phyloP scores from a whole-genome alignment of 139 green algal species.

The Edaphochlamys debaryana region DNA sequence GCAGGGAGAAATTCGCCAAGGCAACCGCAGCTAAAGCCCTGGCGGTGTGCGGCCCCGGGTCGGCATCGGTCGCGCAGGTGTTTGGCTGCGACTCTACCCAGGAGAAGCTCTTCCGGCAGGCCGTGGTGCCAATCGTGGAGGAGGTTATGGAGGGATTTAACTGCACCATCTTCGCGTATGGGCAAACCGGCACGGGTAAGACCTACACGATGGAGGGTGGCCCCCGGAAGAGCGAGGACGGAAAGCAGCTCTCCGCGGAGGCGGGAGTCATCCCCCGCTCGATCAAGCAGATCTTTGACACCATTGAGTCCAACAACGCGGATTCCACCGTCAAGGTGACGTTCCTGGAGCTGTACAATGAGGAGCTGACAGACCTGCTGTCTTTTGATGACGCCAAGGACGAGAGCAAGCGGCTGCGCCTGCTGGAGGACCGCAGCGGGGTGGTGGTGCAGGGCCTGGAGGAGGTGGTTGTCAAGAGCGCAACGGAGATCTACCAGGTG shows the following conservation, averaged over 20 bases:
- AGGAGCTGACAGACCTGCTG: constrained; percentile 98
- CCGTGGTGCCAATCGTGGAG: constrained; percentile 92
- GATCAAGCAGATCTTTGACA: constrained; percentile 95
- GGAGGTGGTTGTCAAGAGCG: constrained; percentile 91
- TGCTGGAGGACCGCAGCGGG: constrained; percentile 82
- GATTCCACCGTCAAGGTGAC: constrained; percentile 83
- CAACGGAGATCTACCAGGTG: constrained; percentile 88
- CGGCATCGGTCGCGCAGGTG: too few relatives aligned
- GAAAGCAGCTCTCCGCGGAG: constrained; percentile 63
- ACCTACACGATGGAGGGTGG: constrained; percentile 98
- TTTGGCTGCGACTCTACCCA: constrained; percentile 89
- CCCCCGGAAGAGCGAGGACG: constrained; percentile 67
- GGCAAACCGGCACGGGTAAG: constrained; percentile 97
- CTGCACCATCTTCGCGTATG: constrained; percentile 81
- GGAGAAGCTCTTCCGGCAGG: constrained; percentile 86
- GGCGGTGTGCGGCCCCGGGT: too few relatives aligned
- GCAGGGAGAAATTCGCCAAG: too few relatives aligned
- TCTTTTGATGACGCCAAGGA: constrained; percentile 52
- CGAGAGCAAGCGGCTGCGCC: constrained; percentile 65
- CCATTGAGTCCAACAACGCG: constrained; percentile 77
- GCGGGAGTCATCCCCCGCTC: constrained; percentile 96
- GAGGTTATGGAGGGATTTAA: constrained; percentile 94
- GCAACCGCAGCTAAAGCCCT: too few relatives aligned
- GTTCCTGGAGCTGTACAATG: constrained; percentile 99
- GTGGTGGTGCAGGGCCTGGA: constrained; percentile 93